These are phyloP conservation scores for Volvariella volvacea DNA, from an alignment of 1,284 basidiomycete genomes.

Conservation along the genomic window DNA sequence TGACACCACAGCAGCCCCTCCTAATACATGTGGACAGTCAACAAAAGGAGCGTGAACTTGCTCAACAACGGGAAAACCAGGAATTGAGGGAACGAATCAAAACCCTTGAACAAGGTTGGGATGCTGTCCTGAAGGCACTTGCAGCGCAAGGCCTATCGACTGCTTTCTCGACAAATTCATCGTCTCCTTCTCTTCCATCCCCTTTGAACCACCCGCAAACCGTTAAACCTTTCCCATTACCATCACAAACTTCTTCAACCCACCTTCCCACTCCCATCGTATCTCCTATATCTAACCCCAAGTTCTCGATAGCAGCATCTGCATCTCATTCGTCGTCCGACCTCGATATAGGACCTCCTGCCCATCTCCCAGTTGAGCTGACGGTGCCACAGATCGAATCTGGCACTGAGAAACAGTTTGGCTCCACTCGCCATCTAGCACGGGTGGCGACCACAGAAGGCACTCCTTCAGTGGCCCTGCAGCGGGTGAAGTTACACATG, in stretches of 20 bases:
- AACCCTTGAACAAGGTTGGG: constrained; percentile 73
- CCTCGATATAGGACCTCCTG: constrained; percentile 19
- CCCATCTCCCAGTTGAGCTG: constrained; percentile 4
- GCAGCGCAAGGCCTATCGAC: constrained; percentile 55
- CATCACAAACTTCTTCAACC: constrained; percentile 13
- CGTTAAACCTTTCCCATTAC: constrained; percentile 7
- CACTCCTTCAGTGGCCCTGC: constrained; percentile 68
- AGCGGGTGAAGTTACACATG: constrained; percentile 67
- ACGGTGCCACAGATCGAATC: constrained; percentile 13
- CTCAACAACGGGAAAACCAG: constrained; percentile 58
- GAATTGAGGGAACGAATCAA: constrained; percentile 69
- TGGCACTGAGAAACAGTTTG: constrained; percentile 25
- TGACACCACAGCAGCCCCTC: constrained; percentile 32
- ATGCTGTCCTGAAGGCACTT: constrained; percentile 68
- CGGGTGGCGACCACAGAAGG: constrained; percentile 78
- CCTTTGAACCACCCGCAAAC: constrained; percentile 16
- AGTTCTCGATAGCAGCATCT: too few relatives aligned
- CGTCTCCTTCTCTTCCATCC: constrained; percentile 19
- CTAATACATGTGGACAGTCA: constrained; percentile 18
- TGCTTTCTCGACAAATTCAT: constrained; percentile 17
- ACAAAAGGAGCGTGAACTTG: constrained; percentile 31
- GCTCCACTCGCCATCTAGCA: constrained; percentile 89
- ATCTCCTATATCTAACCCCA: too few relatives aligned
- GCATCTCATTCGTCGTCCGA: constrained; percentile 23
- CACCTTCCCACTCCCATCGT: constrained; percentile 41